A percentile compares a stretch with the other conserved stretches of the same genome.
These are phyloP conservation scores for Apiotrichum siamense DNA, from an alignment of 1,284 basidiomycete genomes.

Conservation along the genomic window DNA sequence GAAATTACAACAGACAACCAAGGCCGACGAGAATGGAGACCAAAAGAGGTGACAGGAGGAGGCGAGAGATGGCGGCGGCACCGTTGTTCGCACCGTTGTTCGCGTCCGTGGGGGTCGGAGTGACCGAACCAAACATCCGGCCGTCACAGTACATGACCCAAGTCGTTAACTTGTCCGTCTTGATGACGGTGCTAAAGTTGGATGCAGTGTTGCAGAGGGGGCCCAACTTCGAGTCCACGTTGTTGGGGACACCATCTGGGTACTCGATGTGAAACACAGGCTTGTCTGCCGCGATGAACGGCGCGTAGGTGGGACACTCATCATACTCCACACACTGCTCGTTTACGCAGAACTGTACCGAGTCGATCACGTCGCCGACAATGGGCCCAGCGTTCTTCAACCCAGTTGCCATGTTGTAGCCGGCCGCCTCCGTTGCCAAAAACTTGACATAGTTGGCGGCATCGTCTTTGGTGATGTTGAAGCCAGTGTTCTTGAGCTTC, in stretches of 20 bases:
- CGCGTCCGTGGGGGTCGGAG: no score
- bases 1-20: no score
- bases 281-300: slow-evolving; percentile 27
- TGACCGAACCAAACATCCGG: not conserved
- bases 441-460: slow-evolving; percentile 34
- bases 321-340: slow-evolving; percentile 14
- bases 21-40: no score
- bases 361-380: not conserved
- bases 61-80: no score
- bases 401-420: slow-evolving; percentile 14
- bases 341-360: slow-evolving; percentile 6
- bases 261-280: slow-evolving; percentile 33
- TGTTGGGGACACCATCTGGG: not conserved
- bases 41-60: no score
- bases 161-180: slow-evolving; percentile 3
- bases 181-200: slow-evolving; percentile 4
- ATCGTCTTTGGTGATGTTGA: slow-evolving; percentile 19
- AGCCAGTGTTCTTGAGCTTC: slow-evolving; percentile 1
- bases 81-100: no score
- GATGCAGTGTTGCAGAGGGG: not conserved
- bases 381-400: slow-evolving; percentile 37
- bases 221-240: not conserved
- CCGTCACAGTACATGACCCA: slow-evolving; percentile 9
- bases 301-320: slow-evolving; percentile 25
- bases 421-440: slow-evolving; percentile 22